Evolutionary conservation across 805 yeast genomes (phyloP), one percentile per base, ranked within the genome.

Genomic region (Ogataea parapolymorpha): DNA sequence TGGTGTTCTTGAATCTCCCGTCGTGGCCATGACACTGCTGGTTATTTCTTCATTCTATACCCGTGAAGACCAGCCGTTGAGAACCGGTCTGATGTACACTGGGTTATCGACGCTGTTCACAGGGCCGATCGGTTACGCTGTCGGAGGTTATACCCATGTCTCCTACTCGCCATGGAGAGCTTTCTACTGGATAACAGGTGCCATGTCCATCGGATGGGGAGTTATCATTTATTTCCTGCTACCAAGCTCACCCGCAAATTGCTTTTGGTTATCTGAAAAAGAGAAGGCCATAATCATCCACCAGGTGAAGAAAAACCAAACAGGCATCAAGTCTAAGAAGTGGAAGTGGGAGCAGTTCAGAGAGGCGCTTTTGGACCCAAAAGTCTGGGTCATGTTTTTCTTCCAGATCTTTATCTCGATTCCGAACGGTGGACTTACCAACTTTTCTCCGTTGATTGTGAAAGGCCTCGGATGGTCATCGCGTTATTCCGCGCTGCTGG

Each of bases 361-460:
- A 25, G 87, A 82, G 59, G 77, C 79, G 3, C 41, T 80, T 20
- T 44, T 56, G 9, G 88, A 82, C 53, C 57, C 63, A 26, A 71
- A 73, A 52, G 69, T 75, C 4, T 79, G 77, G 74, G 49, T 73
- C 17, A 65, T 69, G 55, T 71, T 77, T 34, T 62, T 67, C 50
- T 70, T 75, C 51, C 54, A 65, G 9, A 62, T 71, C 39, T 70
- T 71, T 16, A 53, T 73, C 23, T 58, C 71, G 38, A 69, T 81
- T 48, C 83, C 84, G 37, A 76, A 77, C 50, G 85, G 84, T 52
- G 84, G 80, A 28, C 53, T 75, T 20, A 68, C 78, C 15, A 73
- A 68, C 53, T 76, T 76, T 59, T 63, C 68, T 9, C 43, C 57
- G 20, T 64, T 67, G 11, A 66, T 64, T 18, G 60, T 61, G 11